Evolutionary conservation across 441 rosid species (phyloP).

Genomic region (Corymbia citriodora): DNA sequence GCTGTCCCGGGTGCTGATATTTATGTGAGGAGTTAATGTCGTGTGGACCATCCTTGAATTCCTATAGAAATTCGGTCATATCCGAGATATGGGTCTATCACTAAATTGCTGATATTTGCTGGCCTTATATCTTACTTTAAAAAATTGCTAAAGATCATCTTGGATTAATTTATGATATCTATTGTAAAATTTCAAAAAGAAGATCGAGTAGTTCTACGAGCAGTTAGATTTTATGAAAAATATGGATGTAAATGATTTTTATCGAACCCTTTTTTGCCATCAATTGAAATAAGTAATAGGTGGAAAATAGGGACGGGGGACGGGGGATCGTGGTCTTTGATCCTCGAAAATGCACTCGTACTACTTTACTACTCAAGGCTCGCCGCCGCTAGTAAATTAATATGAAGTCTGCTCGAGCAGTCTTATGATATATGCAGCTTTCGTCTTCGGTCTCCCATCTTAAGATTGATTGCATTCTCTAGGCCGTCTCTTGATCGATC

Average conservation of each 20-base stretch:
- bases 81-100: neutral
- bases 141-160: neutral
- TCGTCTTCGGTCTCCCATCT: too few species aligned
- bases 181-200: neutral
- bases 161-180: neutral
- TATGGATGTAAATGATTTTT: neutral
- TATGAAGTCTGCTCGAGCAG: too few species aligned
- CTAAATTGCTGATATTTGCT: neutral
- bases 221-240: neutral
- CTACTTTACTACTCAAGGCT: too few species aligned
- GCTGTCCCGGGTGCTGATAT: neutral
- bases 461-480: too few species aligned
- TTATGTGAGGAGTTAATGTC: neutral
- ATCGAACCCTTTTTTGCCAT: neutral
- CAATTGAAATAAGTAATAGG: neutral
- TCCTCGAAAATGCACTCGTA: neutral
- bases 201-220: neutral
- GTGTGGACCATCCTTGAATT: neutral
- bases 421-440: too few species aligned
- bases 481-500: too few species aligned
- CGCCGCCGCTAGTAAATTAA: too few species aligned
- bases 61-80: neutral
- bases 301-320: fast-evolving
- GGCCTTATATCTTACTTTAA: neutral
- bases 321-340: neutral